Base-by-base conservation (phyloP, 331 rosid genomes). In the Prunus yedoensis region DNA sequence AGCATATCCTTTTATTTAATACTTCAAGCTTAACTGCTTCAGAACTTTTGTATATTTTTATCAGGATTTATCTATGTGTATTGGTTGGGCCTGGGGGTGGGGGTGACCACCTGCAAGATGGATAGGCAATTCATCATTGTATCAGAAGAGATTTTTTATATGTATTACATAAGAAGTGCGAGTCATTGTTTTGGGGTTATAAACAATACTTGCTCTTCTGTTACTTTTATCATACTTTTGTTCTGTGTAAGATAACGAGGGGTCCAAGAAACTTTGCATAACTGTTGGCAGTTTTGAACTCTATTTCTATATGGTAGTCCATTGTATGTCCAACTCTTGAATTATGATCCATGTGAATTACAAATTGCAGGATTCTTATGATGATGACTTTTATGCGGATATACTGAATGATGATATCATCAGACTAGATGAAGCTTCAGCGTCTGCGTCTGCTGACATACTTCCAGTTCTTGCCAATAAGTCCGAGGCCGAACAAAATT, bases 371-470 rank as follows among this genome's bases (percentile, higher is more conserved):
- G 84, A 77, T 68, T 78, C 53, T 78, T 81, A 85, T 68, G 97
- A 90, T 54, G 97, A 92, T 4, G 97, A 92, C 74, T 90, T 82
- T 27, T 92, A 59, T 53, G 92, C 97, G 2, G 97, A 92, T 20
- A 92, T 92, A 83, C 85, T 92, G 20, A 92, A 90, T 47, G 84
- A 92, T 58, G 97, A 92, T 83, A 92, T 92, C 46, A 84, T 92
- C 68, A 81, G 85, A 38, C 82, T 92, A 17, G 97, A 92, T 15
- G 96, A 92, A 71, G 75, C 92, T 17, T 77, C 77, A 17, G 59
- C 59, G 10, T 52, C 71, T 25, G 21, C 28, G 15, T 32, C 66
- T 68, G 61, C 70, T 23, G 15, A 38, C 69, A 32, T 32, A 20
- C 13, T 15, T 8, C 80, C 74, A 2, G 68, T 61, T 35, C 32